Evolutionary conservation across 345 rosid genomes (phyloP), one percentile per base, ranked within the genome.

Genomic region (Geranium rotundifolium): DNA sequence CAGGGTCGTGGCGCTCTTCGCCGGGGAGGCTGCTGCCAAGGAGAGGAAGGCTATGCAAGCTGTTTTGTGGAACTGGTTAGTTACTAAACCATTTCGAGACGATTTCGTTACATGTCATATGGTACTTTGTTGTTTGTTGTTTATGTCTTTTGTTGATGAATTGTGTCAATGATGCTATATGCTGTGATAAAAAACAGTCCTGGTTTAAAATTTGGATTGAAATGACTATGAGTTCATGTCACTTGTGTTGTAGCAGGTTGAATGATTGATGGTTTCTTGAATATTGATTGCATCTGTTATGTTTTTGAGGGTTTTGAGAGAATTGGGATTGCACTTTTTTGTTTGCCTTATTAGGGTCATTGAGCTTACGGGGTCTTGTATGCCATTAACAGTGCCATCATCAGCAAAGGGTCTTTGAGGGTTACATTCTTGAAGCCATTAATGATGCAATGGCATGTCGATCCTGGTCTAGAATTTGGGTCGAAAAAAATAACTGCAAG

Each of bases 61-160:
- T 72, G 70, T 88, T 81, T 81, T 93, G 57, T 93, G 99, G 97
- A 88, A 86, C 60, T 86, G 89, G 99, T 90, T 71, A 65, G 75
- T 30, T 65, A 30, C 20, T 58, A 10, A 16, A 27, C 4, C 31
- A 14, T 58, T 58, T 58, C 37, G 7, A 4, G 41, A 0, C 41
- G 10, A 34, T 34, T 8, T 8, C 10, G 41, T 34, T 1, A 55
- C 20, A 55, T n/a, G 19, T 55, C 20, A 17, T 55, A 46, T 46
- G 16, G 14, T 46, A 12, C 16, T 9, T 46, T 0, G 52, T 46
- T 46, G 52, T 9, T 46, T 7, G 52, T 46, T 46, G 52, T 46
- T 46, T 3, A 46, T 46, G 52, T 46, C 3, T 46, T 46, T 46
- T 46, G 52, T 46, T 9, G 52, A 10, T 46, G 14, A 46, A 46